phyloP scores from a whole-genome alignment of 495 filamentous ascomycete genomes.

The Aspergillus biplanus region DNA sequence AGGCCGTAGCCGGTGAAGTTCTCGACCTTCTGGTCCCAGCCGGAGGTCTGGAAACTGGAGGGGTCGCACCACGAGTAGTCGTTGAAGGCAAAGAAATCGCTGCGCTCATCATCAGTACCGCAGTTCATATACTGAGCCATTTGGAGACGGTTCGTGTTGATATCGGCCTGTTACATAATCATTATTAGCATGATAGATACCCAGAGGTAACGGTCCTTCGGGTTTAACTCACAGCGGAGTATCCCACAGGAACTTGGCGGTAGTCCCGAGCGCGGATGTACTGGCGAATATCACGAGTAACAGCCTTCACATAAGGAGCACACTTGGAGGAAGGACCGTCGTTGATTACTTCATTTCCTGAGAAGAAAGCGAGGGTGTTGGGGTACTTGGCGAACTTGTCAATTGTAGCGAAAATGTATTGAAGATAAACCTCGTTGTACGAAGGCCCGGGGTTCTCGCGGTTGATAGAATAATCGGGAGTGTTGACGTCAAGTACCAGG shows the following conservation, averaged over 20 bases:
- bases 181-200: too few species aligned
- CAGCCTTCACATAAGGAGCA: slow-evolving; percentile 91
- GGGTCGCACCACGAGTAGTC: slow-evolving; percentile 97
- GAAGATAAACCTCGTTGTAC: slow-evolving; percentile 91
- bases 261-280: slow-evolving; percentile 78
- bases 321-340: slow-evolving; percentile 70
- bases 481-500: slow-evolving; percentile 84
- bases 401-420: slow-evolving; percentile 91
- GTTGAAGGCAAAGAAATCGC: slow-evolving; percentile 97
- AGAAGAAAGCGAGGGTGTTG: slow-evolving; percentile 95
- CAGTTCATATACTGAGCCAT: slow-evolving; percentile 96
- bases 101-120: slow-evolving; percentile 79
- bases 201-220: neutral
- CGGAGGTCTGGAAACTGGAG: slow-evolving; percentile 73
- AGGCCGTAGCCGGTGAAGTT: slow-evolving; percentile 89
- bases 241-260: slow-evolving; percentile 85
- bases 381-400: slow-evolving; percentile 84
- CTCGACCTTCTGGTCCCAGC: slow-evolving; percentile 91
- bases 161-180: slow-evolving; percentile 54
- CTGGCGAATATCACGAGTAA: slow-evolving; percentile 87
- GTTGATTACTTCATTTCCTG: slow-evolving; percentile 96
- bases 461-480: slow-evolving; percentile 81
- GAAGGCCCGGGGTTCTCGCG: slow-evolving; percentile 72
- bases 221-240: slow-evolving; percentile 66
- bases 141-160: slow-evolving; percentile 82